Conservation (phyloP, 2,329 filamentous ascomycete species). For the Colletotrichum scovillei region DNA sequence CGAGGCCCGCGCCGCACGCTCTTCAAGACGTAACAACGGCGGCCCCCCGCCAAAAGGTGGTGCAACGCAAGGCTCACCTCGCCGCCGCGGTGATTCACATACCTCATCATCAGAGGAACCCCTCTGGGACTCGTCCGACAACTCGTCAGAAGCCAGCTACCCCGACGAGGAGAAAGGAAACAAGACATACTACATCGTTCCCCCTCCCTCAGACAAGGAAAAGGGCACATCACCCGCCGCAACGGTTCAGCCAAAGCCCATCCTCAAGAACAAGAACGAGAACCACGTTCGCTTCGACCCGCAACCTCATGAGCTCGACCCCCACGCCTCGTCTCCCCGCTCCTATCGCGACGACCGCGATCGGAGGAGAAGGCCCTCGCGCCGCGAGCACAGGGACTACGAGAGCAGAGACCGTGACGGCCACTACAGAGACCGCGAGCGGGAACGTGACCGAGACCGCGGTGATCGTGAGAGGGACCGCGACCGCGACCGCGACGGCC, state of each 20-base stretch:
- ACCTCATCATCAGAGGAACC: conserved; percentile 39
- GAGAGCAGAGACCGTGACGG: conserved; percentile 49
- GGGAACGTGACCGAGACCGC: conserved; percentile 48
- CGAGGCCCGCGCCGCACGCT: conserved; percentile 57
- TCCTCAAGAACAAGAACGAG: conserved; percentile 71
- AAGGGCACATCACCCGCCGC: conserved; percentile 46
- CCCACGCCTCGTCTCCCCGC: conserved; percentile 43
- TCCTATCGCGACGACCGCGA: conserved; percentile 46
- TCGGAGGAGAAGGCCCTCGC: conserved; percentile 41
- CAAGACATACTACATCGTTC: conserved; percentile 54
- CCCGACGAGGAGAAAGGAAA: conserved; percentile 43
- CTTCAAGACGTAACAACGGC: neutral
- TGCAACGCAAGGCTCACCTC: conserved; percentile 17
- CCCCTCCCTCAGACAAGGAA: conserved; percentile 42
- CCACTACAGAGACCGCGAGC: conserved; percentile 50
- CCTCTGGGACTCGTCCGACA: conserved; percentile 45
- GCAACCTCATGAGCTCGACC: conserved; percentile 57
- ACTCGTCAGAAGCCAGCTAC: conserved; percentile 39
- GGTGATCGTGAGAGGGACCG: conserved; percentile 40
- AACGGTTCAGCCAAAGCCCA: conserved; percentile 63
- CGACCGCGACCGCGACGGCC: conserved; percentile 47
- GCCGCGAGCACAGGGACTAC: conserved; percentile 35
- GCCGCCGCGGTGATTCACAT: conserved; percentile 17
- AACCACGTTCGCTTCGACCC: conserved; percentile 67
- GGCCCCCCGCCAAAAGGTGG: conserved; percentile 13